phyloP scores from a whole-genome alignment of 2,329 filamentous ascomycete species.

The Trichoderma arundinaceum region DNA sequence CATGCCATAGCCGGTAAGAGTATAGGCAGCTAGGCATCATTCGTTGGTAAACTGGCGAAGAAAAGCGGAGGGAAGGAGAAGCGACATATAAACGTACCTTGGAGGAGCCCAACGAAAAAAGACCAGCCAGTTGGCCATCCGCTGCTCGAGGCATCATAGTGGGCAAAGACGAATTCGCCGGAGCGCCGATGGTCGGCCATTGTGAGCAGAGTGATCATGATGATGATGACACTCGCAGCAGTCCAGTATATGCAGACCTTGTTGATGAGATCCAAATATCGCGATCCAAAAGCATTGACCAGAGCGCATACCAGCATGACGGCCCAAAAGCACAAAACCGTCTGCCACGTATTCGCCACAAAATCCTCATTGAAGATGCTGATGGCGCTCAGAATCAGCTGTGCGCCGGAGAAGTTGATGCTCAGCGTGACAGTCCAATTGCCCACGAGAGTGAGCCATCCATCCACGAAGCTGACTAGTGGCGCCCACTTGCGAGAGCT shows the following conservation, averaged over 20 bases:
- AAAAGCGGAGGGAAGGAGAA: neutral
- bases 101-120: conserved; percentile 61
- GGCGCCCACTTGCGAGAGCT: conserved; percentile 66
- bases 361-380: conserved; percentile 68
- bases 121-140: conserved; percentile 72
- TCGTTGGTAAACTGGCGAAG: neutral
- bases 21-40: conserved; percentile 44
- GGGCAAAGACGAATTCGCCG: conserved; percentile 68
- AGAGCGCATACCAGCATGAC: conserved; percentile 68
- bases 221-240: conserved; percentile 69
- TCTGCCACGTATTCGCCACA: conserved; percentile 68
- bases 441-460: conserved; percentile 75
- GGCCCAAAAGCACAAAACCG: conserved; percentile 75
- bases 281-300: conserved; percentile 68
- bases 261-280: conserved; percentile 68
- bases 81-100: conserved; percentile 43
- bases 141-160: conserved; percentile 71
- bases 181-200: conserved; percentile 68
- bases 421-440: conserved; percentile 74
- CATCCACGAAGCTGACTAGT: conserved; percentile 71
- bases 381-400: conserved; percentile 71
- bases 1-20: conserved; percentile 57
- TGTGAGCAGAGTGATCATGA: conserved; percentile 71
- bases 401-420: conserved; percentile 72
- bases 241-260: conserved; percentile 77